A percentile compares a stretch with the other conserved stretches of the same genome.
Conservation (phyloP, 2,329 filamentous ascomycete species). For the Huntiella decipiens region DNA sequence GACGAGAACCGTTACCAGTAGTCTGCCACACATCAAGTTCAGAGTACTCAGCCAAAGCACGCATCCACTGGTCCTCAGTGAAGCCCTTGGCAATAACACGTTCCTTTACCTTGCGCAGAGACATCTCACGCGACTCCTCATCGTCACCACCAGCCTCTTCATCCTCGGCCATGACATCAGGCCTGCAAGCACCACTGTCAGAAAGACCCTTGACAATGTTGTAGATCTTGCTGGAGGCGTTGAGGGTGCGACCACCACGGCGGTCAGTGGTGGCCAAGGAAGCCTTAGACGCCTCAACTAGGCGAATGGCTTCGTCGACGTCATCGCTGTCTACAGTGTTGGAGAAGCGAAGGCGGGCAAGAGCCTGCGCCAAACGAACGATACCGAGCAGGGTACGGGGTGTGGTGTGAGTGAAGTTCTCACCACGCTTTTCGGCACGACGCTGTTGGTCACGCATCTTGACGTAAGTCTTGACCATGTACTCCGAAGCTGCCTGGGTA, state of each 20-base stretch:
- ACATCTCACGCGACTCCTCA: slow-evolving; percentile 46
- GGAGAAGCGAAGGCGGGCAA: slow-evolving; percentile 80
- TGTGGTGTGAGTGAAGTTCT: slow-evolving; percentile 85
- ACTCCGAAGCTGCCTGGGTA: slow-evolving; percentile 72
- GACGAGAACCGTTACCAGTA: slow-evolving; percentile 46
- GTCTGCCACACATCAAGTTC: slow-evolving; percentile 77
- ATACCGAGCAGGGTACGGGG: slow-evolving; percentile 85
- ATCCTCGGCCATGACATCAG: slow-evolving; percentile 58
- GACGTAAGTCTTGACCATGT: slow-evolving; percentile 94
- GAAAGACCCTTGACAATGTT: slow-evolving; percentile 80
- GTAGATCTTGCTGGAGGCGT: slow-evolving; percentile 78
- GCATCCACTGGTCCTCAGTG: slow-evolving; percentile 79
- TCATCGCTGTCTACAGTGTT: slow-evolving; percentile 74
- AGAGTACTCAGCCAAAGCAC: slow-evolving; percentile 76
- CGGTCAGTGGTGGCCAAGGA: slow-evolving; percentile 48
- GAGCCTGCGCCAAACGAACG: slow-evolving; percentile 78
- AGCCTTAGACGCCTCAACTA: slow-evolving; percentile 87
- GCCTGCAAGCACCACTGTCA: slow-evolving; percentile 67
- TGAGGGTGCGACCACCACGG: slow-evolving; percentile 52
- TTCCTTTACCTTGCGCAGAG: slow-evolving; percentile 74
- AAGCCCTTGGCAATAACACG: slow-evolving; percentile 91
- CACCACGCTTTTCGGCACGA: slow-evolving; percentile 74
- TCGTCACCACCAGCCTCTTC: slow-evolving; percentile 33
- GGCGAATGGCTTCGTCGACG: slow-evolving; percentile 80
- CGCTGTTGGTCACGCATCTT: slow-evolving; percentile 84